Percentiles rank a stretch among this genome's conserved stretches.
phyloP scores from a whole-genome alignment of 1,284 basidiomycete species.

The Ganoderma sinense region DNA sequence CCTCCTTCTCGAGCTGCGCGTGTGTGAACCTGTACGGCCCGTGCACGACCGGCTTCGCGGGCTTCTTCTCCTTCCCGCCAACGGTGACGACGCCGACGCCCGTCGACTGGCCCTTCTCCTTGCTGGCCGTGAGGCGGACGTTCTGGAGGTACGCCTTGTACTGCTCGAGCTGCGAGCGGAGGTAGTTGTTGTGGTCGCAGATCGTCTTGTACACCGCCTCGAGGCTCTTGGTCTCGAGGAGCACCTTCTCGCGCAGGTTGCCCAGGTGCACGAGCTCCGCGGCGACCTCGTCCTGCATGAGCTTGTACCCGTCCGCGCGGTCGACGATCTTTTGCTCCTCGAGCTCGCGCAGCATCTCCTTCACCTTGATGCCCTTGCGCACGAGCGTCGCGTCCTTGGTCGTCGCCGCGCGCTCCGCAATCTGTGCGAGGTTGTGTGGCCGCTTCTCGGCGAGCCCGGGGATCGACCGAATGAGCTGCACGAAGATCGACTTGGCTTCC shows the following conservation, averaged over 20 bases:
- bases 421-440: conserved; percentile 88
- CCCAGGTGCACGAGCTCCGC: conserved; percentile 96
- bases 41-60: conserved; percentile 82
- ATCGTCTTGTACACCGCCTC: conserved; percentile 99
- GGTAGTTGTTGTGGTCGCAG: conserved; percentile 98
- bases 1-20: conserved; percentile 98
- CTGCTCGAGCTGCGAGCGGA: conserved; percentile 96
- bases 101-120: conserved; percentile 84
- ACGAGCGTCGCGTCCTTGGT: conserved; percentile 97
- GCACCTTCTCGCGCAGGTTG: conserved; percentile 95
- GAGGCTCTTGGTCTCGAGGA: conserved; percentile 91
- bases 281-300: conserved; percentile 97
- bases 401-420: conserved; percentile 95
- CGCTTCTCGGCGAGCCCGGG: conserved; percentile 85
- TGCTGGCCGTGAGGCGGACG: conserved; percentile 88
- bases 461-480: conserved; percentile 95
- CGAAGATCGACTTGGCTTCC: conserved; percentile 99
- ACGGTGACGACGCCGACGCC: conserved; percentile 96
- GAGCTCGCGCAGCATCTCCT: conserved; percentile 97
- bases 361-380: conserved; percentile 97
- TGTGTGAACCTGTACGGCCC: conserved; percentile 98
- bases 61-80: conserved; percentile 97
- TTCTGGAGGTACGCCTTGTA: conserved; percentile 99
- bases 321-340: conserved; percentile 93
- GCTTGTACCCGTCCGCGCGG: conserved; percentile 82